Percentiles rank a stretch among this genome's conserved stretches.
These are phyloP conservation scores for Peronospora destructor DNA, from an alignment of 352 stramenopile genomes.

Conservation along the genomic window DNA sequence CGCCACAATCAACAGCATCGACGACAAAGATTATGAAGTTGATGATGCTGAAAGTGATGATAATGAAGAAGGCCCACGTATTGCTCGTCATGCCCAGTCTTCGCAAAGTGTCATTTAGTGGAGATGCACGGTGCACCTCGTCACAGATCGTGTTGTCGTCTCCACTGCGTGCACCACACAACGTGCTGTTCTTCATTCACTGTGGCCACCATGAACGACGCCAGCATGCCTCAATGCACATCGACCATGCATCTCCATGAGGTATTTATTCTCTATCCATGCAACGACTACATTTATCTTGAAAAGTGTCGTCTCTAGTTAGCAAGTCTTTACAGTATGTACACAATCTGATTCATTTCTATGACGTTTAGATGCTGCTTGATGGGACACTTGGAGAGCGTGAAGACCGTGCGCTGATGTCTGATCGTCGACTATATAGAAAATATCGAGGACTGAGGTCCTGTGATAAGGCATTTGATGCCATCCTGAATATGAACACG, in stretches of 20 bases:
- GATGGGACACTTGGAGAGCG: conserved; percentile 34
- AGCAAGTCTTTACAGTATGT: too few species aligned
- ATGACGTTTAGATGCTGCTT: conserved; percentile 32
- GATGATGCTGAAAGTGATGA: conserved; percentile 40
- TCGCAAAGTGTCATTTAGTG: conserved; percentile 23
- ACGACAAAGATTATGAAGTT: conserved; percentile 26
- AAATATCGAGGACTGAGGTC: conserved; percentile 46
- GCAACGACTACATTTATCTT: background rate
- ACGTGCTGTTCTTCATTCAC: conserved; percentile 5
- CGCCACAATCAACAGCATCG: conserved; percentile 18
- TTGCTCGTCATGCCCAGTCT: conserved; percentile 26
- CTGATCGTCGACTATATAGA: conserved; percentile 25
- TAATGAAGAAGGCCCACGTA: conserved; percentile 15
- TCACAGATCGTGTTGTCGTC: conserved; percentile 13
- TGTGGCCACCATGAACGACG: conserved; percentile 25
- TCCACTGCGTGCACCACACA: conserved; percentile 13
- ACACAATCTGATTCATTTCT: conserved; percentile 2
- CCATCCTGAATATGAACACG: conserved; percentile 32
- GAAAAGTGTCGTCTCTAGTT: background rate
- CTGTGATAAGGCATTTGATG: conserved; percentile 49
- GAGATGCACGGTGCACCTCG: background rate
- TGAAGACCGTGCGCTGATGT: conserved; percentile 39
- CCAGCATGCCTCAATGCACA: conserved; percentile 50
- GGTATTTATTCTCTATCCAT: conserved; percentile 24
- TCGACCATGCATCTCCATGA: conserved; percentile 58